Base-by-base conservation (phyloP, 164 flowering plant species). In the Sextonia rubra region DNA sequence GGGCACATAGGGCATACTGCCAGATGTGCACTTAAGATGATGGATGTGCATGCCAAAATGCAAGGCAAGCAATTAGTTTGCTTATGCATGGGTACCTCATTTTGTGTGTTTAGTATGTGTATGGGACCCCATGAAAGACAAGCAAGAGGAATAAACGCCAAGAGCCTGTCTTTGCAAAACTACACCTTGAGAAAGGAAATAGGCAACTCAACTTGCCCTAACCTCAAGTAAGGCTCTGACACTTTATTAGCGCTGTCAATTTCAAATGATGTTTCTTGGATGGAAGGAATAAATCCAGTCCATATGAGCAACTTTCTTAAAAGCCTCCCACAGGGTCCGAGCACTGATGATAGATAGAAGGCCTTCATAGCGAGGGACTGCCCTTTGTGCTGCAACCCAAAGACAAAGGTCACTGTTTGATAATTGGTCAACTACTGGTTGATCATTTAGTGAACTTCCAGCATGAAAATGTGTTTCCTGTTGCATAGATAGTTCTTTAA, bases 311-410 rank as follows among this genome's bases (percentile, higher is more conserved):
- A 84, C 78, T 79, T 92, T 75, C 87, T 85, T 32, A 91, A 75
- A 60, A 95, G 90, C 86, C 93, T 85, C 74, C 81, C 90, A 70
- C 99, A 91, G 32, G 99, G 97, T 61, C 99, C 99, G 0, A 48
- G 37, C 79, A 77, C 74, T 30, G 90, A 76, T 78, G 97, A 86
- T 63, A n/a, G n/a, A n/a, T n/a, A 95, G 72, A 80, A 92, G 71
- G 26, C 90, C 94, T 85, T 95, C 94, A 83, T 92, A 95, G 18
- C 91, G 93, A 78, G 86, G 80, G 52, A 90, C 88, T 73, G 98
- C 98, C 76, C 79, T 91, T 75, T 92, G 96, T 68, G 99, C 95
- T 55, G 99, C 99, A 69, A 90, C 71, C 97, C 97, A 90, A 56
- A 94, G 88, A 65, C 97, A 97, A 66, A 87, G 87, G 7, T 88